Conservation (phyloP, 1,284 basidiomycete genomes). For the Cryptococcus sp. region DNA sequence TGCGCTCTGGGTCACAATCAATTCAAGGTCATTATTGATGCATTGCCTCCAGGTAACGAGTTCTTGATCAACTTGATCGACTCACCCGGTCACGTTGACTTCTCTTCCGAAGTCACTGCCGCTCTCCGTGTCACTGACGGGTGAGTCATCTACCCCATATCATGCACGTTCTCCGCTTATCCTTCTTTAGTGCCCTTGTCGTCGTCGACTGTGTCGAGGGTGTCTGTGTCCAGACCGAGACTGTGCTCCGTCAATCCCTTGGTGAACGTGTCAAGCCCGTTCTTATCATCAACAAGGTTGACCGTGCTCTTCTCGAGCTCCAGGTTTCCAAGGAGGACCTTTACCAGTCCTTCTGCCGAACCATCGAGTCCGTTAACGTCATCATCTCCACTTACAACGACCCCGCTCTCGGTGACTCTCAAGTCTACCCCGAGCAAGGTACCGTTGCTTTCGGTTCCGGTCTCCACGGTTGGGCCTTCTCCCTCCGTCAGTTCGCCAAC, state of each 20-base stretch:
- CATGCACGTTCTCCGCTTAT: neutral
- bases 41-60: constrained; percentile 67
- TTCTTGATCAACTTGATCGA: constrained; percentile 99
- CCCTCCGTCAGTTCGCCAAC: constrained; percentile 92
- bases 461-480: constrained; percentile 99
- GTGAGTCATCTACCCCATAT: constrained; percentile 22
- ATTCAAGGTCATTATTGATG: neutral
- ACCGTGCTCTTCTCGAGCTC: constrained; percentile 98
- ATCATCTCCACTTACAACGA: constrained; percentile 99
- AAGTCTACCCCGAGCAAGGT: constrained; percentile 98
- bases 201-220: constrained; percentile 99
- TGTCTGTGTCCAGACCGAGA: constrained; percentile 99
- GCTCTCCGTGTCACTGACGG: constrained; percentile 99
- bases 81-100: constrained; percentile 99
- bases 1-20: neutral
- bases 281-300: constrained; percentile 99
- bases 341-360: constrained; percentile 97
- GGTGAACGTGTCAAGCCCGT: constrained; percentile 99
- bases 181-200: constrained; percentile 72
- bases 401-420: constrained; percentile 90
- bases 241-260: constrained; percentile 95
- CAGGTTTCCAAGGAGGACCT: constrained; percentile 97
- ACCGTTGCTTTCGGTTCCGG: constrained; percentile 99
- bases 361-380: constrained; percentile 98
- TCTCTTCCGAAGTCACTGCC: constrained; percentile 99